These are phyloP conservation scores for Pseudogymnoascus sp. DNA, from an alignment of 2,329 filamentous ascomycete species.

Conservation along the genomic window DNA sequence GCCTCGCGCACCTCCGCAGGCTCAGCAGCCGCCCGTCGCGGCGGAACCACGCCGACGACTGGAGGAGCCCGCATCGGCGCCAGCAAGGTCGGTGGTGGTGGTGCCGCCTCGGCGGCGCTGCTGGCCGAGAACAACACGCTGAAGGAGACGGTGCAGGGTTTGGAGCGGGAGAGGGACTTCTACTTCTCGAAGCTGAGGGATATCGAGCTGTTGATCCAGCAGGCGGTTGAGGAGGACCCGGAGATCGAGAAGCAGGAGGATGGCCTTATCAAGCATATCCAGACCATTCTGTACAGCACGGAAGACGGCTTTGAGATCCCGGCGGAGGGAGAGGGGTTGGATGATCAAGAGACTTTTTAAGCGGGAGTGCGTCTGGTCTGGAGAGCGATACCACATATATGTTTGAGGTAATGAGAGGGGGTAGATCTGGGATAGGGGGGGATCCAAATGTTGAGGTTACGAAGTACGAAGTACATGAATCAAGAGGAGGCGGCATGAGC, in stretches of 20 bases:
- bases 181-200: conserved; percentile 98
- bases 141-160: conserved; percentile 89
- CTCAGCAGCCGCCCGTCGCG: conserved; percentile 37
- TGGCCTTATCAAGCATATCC: conserved; percentile 88
- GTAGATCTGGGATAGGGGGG: neutral
- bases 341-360: conserved; percentile 75
- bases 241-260: conserved; percentile 92
- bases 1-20: conserved; percentile 40
- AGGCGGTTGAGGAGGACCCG: conserved; percentile 84
- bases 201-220: conserved; percentile 90
- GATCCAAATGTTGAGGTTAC: neutral
- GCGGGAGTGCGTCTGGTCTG: neutral
- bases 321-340: conserved; percentile 56
- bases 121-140: conserved; percentile 79
- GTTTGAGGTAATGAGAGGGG: neutral
- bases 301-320: conserved; percentile 91
- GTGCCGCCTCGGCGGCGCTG: conserved; percentile 62
- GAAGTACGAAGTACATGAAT: conserved; percentile 1
- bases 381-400: neutral
- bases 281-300: conserved; percentile 93
- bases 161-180: conserved; percentile 95
- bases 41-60: conserved; percentile 34
- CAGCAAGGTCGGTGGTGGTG: conserved; percentile 38
- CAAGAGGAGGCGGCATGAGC: neutral
- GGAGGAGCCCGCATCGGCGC: conserved; percentile 38